Conservation (phyloP, 805 yeast genomes). For the Yamadazyma olivae region DNA sequence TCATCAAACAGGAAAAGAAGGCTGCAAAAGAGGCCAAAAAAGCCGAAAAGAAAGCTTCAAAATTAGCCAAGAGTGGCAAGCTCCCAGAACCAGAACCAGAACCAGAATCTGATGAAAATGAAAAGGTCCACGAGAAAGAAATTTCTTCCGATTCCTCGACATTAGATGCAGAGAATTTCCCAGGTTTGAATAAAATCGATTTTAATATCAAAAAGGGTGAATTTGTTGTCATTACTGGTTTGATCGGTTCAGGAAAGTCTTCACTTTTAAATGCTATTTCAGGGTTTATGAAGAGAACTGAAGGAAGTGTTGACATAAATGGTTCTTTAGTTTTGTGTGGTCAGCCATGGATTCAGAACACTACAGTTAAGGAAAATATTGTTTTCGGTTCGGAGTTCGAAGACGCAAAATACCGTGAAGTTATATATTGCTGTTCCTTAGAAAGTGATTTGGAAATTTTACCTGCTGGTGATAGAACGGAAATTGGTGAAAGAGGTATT, state of each 20-base stretch:
- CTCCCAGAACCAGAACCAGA: conserved; percentile 2
- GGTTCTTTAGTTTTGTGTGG: conserved; percentile 30
- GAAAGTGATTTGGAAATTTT: conserved; percentile 29
- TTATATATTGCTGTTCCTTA: conserved; percentile 27
- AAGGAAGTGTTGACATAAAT: conserved; percentile 27
- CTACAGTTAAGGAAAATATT: conserved; percentile 31
- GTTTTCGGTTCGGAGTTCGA: conserved; percentile 25
- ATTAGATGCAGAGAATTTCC: conserved; percentile 13
- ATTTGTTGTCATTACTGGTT: conserved; percentile 34
- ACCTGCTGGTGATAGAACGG: conserved; percentile 34
- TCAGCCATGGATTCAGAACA: conserved; percentile 37
- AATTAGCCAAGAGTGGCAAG: neutral
- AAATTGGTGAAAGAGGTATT: conserved; percentile 37
- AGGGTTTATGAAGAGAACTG: conserved; percentile 33
- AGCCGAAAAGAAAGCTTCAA: conserved; percentile 4
- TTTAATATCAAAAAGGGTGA: conserved; percentile 28
- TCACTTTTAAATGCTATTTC: conserved; percentile 36
- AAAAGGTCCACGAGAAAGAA: neutral
- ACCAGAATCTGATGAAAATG: conserved; percentile 1
- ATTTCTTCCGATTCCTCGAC: conserved; percentile 5
- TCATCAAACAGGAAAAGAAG: conserved; percentile 4
- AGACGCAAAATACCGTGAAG: conserved; percentile 20
- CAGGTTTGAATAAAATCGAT: conserved; percentile 26
- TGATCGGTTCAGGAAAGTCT: conserved; percentile 35
- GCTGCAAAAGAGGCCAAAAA: conserved; percentile 1